Evolutionary conservation across 108 stramenopile genomes (phyloP), one percentile per base, ranked within the genome.

Genomic region (Schizochytrium sp.): DNA sequence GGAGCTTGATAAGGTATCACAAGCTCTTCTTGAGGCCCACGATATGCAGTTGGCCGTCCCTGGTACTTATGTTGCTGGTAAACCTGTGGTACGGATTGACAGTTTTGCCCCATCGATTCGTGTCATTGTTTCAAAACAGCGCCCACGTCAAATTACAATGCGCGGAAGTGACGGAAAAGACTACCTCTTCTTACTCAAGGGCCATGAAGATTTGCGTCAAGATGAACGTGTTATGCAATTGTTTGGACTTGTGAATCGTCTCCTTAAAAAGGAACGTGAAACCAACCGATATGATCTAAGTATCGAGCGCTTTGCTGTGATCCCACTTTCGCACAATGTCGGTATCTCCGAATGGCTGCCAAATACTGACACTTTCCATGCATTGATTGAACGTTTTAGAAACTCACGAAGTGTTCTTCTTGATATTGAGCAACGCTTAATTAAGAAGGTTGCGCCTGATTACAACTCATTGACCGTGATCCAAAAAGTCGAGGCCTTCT

Each of bases 191-290:
- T 94, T 99, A 17, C 95, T 99, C n/a, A 99, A 99, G 92, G 99
- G 98, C 4, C 98, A 99, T 92, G 99, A 99, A 91, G 99, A 99
- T 92, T 91, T 99, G 88, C 92, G 99, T 47, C 99, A 99, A 92
- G 99, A 99, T 90, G 99, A 99, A 93, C 94, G 99, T 41, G 98
- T 97, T 56, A 99, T 99, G 99, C 99, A 99, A 91, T 93, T 99
- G 19, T 99, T 99, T 88, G 99, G 98, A 3, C 92, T 98, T 69
- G 98, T 99, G 13, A 99, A 99, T 94, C 97, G 98, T 4, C 96
- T 99, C 56, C 93, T 99, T 57, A 96, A 95, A 57, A 95, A 97
- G 87, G 98, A 99, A 61, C 89, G 97, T 72, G 92, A 96, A 88
- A 98, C 98, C 12, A 94, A 96, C 61, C 97, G 96, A 47, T 96